These are phyloP conservation scores for Candida taoyuanica DNA, from an alignment of 805 yeast species.

Conservation along the genomic window DNA sequence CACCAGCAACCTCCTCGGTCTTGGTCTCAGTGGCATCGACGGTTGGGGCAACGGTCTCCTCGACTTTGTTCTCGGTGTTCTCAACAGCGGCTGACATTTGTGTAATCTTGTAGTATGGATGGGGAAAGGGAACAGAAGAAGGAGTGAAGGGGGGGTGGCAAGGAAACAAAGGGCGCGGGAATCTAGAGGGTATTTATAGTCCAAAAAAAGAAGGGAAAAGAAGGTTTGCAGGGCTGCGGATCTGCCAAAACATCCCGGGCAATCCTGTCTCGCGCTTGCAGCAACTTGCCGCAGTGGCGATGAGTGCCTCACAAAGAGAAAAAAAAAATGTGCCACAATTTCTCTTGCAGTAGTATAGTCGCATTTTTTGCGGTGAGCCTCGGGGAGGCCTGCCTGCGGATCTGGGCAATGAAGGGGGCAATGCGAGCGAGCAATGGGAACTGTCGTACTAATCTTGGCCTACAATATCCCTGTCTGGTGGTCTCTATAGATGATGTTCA, in stretches of 20 bases:
- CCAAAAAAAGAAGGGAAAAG: too few relatives aligned
- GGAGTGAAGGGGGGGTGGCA: slow-evolving; percentile 3
- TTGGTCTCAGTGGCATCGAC: slow-evolving; percentile 16
- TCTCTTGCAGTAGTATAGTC: neutral
- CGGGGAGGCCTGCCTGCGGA: too few relatives aligned
- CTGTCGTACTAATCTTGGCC: too few relatives aligned
- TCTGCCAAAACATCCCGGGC: slow-evolving; percentile 14
- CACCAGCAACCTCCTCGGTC: slow-evolving; percentile 13
- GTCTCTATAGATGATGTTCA: too few relatives aligned
- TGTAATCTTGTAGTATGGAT: neutral
- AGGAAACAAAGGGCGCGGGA: neutral
- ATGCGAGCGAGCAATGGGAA: too few relatives aligned
- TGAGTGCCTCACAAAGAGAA: too few relatives aligned
- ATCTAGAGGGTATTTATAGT: too few relatives aligned
- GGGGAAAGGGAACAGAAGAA: slow-evolving; percentile 1
- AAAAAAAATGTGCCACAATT: neutral
- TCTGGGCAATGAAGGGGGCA: too few relatives aligned
- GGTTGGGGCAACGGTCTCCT: slow-evolving; percentile 17
- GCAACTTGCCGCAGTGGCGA: too few relatives aligned
- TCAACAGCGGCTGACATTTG: slow-evolving; percentile 22
- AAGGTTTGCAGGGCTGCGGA: neutral
- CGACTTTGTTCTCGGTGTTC: slow-evolving; percentile 19
- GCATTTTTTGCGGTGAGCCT: too few relatives aligned
- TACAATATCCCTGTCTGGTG: too few relatives aligned
- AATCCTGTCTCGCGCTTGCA: too few relatives aligned